Percentiles rank a stretch among this genome's conserved stretches.
Evolutionary conservation across 2,329 filamentous ascomycete species (phyloP).

Genomic region (Fusarium pilosicola): DNA sequence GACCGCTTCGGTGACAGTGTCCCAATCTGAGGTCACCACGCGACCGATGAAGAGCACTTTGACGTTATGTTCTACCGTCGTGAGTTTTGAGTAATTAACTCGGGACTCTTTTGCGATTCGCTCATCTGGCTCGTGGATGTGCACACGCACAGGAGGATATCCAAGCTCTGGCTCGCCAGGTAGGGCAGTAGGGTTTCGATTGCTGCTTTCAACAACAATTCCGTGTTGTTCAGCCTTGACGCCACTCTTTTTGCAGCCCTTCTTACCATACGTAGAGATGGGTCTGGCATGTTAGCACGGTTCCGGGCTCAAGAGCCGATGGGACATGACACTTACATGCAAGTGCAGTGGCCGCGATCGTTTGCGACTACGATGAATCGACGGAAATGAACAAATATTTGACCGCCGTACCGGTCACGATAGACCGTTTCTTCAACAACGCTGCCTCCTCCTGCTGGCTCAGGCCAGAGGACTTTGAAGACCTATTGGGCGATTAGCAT

Average conservation of each 20-base stretch:
- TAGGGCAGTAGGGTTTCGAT: conserved; percentile 47
- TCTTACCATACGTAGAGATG: conserved; percentile 64
- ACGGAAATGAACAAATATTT: conserved; percentile 61
- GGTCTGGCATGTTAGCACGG: conserved; percentile 52
- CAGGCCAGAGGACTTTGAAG: conserved; percentile 66
- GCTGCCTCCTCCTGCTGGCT: conserved; percentile 56
- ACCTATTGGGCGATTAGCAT: conserved; percentile 50
- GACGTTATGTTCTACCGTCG: conserved; percentile 67
- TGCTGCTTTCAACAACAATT: conserved; percentile 56
- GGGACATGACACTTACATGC: conserved; percentile 58
- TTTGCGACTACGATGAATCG: conserved; percentile 65
- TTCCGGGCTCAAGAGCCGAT: not conserved
- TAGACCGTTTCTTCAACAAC: conserved; percentile 49
- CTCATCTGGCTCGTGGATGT: conserved; percentile 56
- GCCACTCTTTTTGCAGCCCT: conserved; percentile 63
- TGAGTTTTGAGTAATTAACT: conserved; percentile 67
- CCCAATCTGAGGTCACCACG: conserved; percentile 53
- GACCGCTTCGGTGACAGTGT: conserved; percentile 57
- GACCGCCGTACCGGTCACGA: conserved; percentile 49
- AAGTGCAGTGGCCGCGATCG: conserved; percentile 63
- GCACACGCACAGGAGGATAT: conserved; percentile 57
- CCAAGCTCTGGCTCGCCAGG: conserved; percentile 59
- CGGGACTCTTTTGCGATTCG: conserved; percentile 61
- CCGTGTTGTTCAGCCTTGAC: conserved; percentile 64
- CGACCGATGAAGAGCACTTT: conserved; percentile 67